These are phyloP conservation scores for Staphylotrichum longicolle DNA, from an alignment of 495 filamentous ascomycete genomes.

Conservation along the genomic window DNA sequence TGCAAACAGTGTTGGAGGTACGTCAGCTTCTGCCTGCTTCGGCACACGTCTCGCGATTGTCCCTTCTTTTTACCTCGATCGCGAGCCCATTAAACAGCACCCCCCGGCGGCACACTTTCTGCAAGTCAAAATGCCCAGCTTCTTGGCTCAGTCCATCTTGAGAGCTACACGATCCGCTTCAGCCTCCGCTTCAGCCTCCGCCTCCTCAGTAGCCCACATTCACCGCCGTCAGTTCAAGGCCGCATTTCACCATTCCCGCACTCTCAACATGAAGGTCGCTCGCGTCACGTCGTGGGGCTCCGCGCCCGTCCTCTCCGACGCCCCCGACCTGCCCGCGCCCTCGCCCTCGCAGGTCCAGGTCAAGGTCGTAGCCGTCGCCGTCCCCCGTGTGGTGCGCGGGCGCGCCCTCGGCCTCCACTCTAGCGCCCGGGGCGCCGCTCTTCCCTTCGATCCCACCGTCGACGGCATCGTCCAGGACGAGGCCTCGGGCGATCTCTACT, in stretches of 20 bases:
- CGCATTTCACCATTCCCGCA: conserved; percentile 9
- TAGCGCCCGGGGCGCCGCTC: conserved; percentile 2
- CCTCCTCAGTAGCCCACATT: no score
- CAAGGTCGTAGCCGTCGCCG: conserved; percentile 16
- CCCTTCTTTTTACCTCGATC: conserved; percentile 2
- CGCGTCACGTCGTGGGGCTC: conserved; percentile 15
- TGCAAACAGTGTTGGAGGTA: no score
- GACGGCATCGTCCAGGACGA: conserved; percentile 16
- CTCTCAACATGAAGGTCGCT: conserved; percentile 17
- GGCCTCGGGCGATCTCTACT: conserved; percentile 11
- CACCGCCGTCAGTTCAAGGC: not conserved
- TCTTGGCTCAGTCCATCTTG: conserved; percentile 1
- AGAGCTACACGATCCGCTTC: not conserved
- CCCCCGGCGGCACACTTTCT: conserved; percentile 5
- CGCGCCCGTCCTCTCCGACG: not conserved
- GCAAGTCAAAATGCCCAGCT: conserved; percentile 6
- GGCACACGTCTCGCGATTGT: no score
- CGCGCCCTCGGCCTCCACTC: conserved; percentile 14
- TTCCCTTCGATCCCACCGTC: conserved; percentile 16
- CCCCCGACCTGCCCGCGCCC: conserved; percentile 13
- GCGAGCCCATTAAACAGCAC: not conserved
- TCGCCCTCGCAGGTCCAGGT: conserved; percentile 14
- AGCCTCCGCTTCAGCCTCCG: not conserved
- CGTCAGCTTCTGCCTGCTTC: no score
- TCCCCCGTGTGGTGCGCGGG: conserved; percentile 11